Conservation (phyloP, 176 grass and related monocot genomes). For the Areca catechu region DNA sequence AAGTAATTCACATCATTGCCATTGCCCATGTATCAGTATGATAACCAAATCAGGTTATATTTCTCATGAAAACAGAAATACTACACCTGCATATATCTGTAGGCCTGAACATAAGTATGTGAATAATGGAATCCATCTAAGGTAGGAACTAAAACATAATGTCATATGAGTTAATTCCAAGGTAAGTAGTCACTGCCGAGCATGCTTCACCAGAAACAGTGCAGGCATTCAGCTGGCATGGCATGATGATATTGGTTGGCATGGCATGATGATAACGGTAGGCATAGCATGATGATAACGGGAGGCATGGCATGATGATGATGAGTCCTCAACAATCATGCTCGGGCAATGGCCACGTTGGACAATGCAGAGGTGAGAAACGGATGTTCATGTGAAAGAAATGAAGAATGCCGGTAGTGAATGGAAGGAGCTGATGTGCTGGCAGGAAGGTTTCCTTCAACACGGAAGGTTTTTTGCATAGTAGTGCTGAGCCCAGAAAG, state of each 20-base stretch:
- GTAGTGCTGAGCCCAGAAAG: not conserved
- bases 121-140: slow-evolving; percentile 24
- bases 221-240: slow-evolving; percentile 28
- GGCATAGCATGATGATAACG: slow-evolving; percentile 7
- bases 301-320: not conserved
- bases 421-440: slow-evolving; percentile 39
- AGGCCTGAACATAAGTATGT: slow-evolving; percentile 40
- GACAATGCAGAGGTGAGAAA: slow-evolving; percentile 24
- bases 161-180: slow-evolving; percentile 52
- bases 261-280: slow-evolving; percentile 17
- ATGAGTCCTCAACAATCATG: slow-evolving; percentile 21
- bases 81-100: slow-evolving; percentile 57
- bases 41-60: slow-evolving; percentile 14
- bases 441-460: slow-evolving; percentile 26
- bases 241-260: slow-evolving; percentile 27
- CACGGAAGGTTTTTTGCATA: slow-evolving; percentile 24
- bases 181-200: slow-evolving; percentile 30
- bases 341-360: slow-evolving; percentile 19
- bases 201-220: slow-evolving; percentile 50
- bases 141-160: slow-evolving; percentile 30
- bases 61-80: slow-evolving; percentile 34
- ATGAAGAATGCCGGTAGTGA: slow-evolving; percentile 37
- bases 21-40: not conserved
- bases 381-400: slow-evolving; percentile 33
- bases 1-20: not conserved